Conservation (phyloP, 768 basidiomycete genomes). For the Hericium alpestre region DNA sequence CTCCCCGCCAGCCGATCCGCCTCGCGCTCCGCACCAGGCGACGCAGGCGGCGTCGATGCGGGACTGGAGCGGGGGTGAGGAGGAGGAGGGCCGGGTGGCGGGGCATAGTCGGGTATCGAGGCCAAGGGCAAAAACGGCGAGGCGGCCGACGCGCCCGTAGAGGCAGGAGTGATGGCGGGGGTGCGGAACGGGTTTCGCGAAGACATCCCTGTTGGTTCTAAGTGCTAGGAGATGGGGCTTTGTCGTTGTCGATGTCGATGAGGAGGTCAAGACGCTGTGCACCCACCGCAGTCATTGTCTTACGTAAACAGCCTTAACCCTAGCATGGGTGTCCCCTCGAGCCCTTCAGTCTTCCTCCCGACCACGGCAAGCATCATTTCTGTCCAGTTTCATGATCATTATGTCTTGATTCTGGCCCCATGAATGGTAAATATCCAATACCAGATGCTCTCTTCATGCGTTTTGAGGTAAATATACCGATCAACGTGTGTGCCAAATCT, state of each 20-base stretch:
- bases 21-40: slow-evolving; percentile 18
- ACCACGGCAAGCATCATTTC: too few relatives aligned
- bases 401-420: too few relatives aligned
- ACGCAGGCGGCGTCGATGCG: slow-evolving; percentile 33
- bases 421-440: too few relatives aligned
- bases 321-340: too few relatives aligned
- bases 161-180: slow-evolving; percentile 1
- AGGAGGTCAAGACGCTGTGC: not conserved
- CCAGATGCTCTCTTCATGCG: too few relatives aligned
- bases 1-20: slow-evolving; percentile 29
- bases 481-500: too few relatives aligned
- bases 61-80: not conserved
- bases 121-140: not conserved
- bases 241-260: not conserved
- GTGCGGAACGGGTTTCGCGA: slow-evolving; percentile 9
- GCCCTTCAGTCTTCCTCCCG: too few relatives aligned
- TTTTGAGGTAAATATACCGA: too few relatives aligned
- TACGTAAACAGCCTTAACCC: too few relatives aligned
- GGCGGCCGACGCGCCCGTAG: not conserved
- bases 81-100: not conserved
- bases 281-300: too few relatives aligned
- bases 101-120: not conserved
- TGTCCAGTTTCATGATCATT: too few relatives aligned
- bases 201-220: not conserved
- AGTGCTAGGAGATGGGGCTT: not conserved